Evolutionary conservation across 2,329 filamentous ascomycete genomes (phyloP).

Genomic region (Paracamarosporium sp.): DNA sequence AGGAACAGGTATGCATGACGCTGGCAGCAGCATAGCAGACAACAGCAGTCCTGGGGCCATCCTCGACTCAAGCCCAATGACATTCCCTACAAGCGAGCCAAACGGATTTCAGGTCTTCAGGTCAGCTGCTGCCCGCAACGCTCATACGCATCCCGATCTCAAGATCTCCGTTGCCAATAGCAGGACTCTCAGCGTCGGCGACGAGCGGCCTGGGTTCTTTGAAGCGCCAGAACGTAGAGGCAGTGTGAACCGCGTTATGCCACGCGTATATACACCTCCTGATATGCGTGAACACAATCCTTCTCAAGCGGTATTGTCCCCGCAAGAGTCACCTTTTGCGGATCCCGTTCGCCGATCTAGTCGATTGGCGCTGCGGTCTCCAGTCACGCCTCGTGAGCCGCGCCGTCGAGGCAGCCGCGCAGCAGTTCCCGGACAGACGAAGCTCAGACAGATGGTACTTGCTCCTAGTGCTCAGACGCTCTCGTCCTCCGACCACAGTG

Average conservation of each 20-base stretch:
- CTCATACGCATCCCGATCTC: neutral
- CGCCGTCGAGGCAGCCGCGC: slow-evolving; percentile 34
- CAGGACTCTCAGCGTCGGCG: slow-evolving; percentile 8
- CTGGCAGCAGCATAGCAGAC: slow-evolving; percentile 48
- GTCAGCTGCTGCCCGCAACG: neutral
- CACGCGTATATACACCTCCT: slow-evolving; percentile 3
- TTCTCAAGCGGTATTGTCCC: slow-evolving; percentile 31
- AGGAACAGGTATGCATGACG: slow-evolving; percentile 44
- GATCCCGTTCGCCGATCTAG: slow-evolving; percentile 6
- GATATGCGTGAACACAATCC: slow-evolving; percentile 22
- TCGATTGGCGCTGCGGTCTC: slow-evolving; percentile 21
- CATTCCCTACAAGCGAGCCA: neutral
- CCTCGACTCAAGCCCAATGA: slow-evolving; percentile 26
- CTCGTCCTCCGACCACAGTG: slow-evolving; percentile 28
- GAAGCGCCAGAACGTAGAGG: slow-evolving; percentile 25
- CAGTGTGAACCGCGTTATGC: slow-evolving; percentile 30
- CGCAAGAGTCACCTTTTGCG: slow-evolving; percentile 18
- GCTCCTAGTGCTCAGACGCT: slow-evolving; percentile 29
- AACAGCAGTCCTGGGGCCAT: slow-evolving; percentile 41
- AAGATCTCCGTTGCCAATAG: neutral
- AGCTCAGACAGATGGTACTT: slow-evolving; percentile 42
- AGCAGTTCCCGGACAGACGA: slow-evolving; percentile 42
- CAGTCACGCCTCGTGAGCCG: slow-evolving; percentile 23
- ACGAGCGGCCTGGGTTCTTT: slow-evolving; percentile 29
- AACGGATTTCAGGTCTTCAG: neutral